Evolutionary conservation across 2,329 filamentous ascomycete genomes (phyloP), one percentile per base, ranked within the genome.

Genomic region (Beauveria pseudobassiana): DNA sequence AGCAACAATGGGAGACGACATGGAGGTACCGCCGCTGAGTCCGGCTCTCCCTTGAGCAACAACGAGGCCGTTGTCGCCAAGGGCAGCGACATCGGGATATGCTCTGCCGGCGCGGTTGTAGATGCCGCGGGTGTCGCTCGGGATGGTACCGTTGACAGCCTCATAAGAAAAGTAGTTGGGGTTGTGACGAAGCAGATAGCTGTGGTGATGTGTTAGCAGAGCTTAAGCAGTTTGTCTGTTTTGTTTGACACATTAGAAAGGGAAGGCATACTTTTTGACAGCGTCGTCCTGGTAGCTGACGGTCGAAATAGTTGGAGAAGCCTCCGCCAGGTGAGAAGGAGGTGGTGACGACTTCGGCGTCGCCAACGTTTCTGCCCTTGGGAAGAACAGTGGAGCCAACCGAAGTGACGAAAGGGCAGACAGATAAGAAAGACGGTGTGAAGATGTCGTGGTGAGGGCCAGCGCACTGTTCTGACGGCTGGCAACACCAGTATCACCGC

Each of bases 371-470:
- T 6, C 73, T 74, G 14, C 73, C 73, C 57, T 72, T 72, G 42
- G 70, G 68, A 34, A 82, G 72, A 67, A 79, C 74, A 0, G 80
- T 82, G 12, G 80, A 80, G 48, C 80, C 80, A 4, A 82, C 79
- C 4, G 77, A 73, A 0, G 78, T 80, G 30, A 82, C 70, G 66
- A 76, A 5, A 76, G 80, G 64, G 77, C 66, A 81, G 79, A 10
- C 62, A 63, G 5, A 77, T 73, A 40, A 70, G 69, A 2, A 71
- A 64, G 66, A 77, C 75, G 68, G 78, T 20, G 67, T 72, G 60
- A 72, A 68, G 38, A 68, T 61, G 64, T 62, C 49, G 20, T 53
- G 26, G 30, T 62, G 42, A 20, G 61, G 43, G 1, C 63, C 67
- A 64, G 63, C 45, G 20, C 63, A 64, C 49, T 51, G 12, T 59